These are phyloP conservation scores for Taphrina sp. DNA, from an alignment of 1,139 yeast species.

Conservation along the genomic window DNA sequence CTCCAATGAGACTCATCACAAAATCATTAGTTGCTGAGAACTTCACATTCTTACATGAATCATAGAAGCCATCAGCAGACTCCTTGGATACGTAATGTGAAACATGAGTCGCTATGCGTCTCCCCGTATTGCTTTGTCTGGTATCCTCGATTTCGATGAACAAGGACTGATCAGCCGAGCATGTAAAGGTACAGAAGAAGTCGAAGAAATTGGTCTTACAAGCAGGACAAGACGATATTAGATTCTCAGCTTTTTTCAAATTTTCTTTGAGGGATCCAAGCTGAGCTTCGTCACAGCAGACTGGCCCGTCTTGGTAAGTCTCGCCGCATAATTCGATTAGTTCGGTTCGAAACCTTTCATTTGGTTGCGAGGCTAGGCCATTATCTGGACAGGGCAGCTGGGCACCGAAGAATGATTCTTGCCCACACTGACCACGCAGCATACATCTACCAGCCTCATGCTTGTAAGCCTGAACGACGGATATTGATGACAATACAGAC, in stretches of 20 bases:
- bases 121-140: conserved; percentile 53
- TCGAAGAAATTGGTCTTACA: conserved; percentile 81
- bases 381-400: conserved; percentile 74
- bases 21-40: conserved; percentile 93
- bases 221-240: conserved; percentile 92
- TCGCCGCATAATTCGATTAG: conserved; percentile 70
- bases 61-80: conserved; percentile 65
- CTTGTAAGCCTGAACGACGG: neutral
- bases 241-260: conserved; percentile 69
- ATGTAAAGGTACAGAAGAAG: conserved; percentile 83
- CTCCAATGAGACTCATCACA: conserved; percentile 96
- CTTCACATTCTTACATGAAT: conserved; percentile 85
- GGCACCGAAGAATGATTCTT: conserved; percentile 72
- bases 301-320: conserved; percentile 52
- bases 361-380: conserved; percentile 51
- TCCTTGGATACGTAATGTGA: conserved; percentile 59
- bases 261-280: conserved; percentile 50
- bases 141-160: conserved; percentile 68
- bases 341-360: conserved; percentile 50
- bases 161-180: conserved; percentile 77
- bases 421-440: conserved; percentile 59
- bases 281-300: conserved; percentile 60
- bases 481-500: neutral
- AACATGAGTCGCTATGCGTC: conserved; percentile 67
- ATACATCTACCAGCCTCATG: conserved; percentile 24